Base-by-base conservation (phyloP, 305 asterid genomes). In the Nicotiana rustica region DNA sequence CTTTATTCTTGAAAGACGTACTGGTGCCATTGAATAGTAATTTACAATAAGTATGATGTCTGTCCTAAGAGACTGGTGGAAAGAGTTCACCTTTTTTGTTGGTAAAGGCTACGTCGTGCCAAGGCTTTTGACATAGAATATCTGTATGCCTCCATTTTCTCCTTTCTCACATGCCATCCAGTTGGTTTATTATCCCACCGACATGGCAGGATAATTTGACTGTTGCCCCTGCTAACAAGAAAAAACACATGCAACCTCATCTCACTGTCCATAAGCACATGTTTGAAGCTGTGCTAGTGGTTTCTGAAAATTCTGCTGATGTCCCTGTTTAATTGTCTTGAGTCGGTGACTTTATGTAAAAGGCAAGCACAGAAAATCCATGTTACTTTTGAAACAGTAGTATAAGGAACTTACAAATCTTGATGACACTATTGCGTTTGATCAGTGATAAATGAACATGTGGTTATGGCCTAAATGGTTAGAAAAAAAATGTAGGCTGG, bases 401-500 rank as follows among this genome's bases (percentile, higher is more conserved):
- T 25, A 25, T 38, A 17, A 10, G 31, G 75, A 79, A 62, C 41
- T 9, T 66, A 66, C n/a, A 7, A 49, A 57, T 65, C 47, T 49
- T 31, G 25, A 64, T 80, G 49, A 64, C 17, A 25, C 47, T 44
- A 36, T 41, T 66, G 17, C 21, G 52, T 82, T 62, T 19, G 33
- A 64, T 83, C 80, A 38, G 33, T 41, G 78, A 79, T 59, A 80
- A 47, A 47, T 82, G 44, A 67, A 47, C 52, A 81, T 70, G n/a
- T 31, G 61, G 75, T 77, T 65, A 78, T 81, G 81, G 73, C 86
- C 78, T 14, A 67, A 57, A 82, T 67, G 56, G 77, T 83, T 86
- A 61, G 55, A 21, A 56, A 84, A 77, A 85, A 75, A 57, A 80
- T 83, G 77, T 88, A 94, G 95, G 93, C 88, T 85, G 85, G 85